Percentiles rank a stretch among this genome's conserved stretches.
These are phyloP conservation scores for Crepidotus variabilis DNA, from an alignment of 768 basidiomycete genomes.

Conservation along the genomic window DNA sequence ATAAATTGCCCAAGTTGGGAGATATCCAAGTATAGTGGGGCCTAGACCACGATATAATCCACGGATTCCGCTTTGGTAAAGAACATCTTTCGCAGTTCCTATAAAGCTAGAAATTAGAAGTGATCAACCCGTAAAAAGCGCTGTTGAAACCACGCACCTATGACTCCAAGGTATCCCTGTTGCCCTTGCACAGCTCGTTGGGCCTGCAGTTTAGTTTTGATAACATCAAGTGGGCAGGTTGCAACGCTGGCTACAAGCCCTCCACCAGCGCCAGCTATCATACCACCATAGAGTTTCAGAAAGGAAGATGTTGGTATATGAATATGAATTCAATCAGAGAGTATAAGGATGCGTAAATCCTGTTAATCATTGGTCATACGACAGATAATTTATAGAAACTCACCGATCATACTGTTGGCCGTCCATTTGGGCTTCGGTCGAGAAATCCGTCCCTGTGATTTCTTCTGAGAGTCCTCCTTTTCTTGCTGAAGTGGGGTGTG, in stretches of 20 bases:
- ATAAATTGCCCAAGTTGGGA: conserved; percentile 99
- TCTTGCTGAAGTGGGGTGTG: neutral
- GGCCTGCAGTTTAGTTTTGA: conserved; percentile 98
- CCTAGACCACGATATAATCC: conserved; percentile 97
- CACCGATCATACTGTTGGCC: conserved; percentile 81
- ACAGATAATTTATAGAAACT: conserved; percentile 15
- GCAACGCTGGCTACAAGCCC: conserved; percentile 90
- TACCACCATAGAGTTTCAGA: neutral
- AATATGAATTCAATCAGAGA: conserved; percentile 1
- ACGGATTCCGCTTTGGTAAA: conserved; percentile 70
- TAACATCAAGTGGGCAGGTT: conserved; percentile 95
- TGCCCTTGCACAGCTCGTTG: conserved; percentile 71
- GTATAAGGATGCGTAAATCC: conserved; percentile 6
- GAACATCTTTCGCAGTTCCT: conserved; percentile 39
- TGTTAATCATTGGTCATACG: neutral
- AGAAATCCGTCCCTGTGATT: neutral
- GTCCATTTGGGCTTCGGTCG: conserved; percentile 52
- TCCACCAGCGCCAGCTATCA: conserved; percentile 87
- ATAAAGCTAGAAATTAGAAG: neutral
- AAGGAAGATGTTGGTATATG: too few species aligned
- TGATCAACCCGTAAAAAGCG: conserved; percentile 9
- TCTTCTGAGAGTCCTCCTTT: neutral
- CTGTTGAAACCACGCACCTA: conserved; percentile 44
- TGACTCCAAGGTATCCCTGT: conserved; percentile 70
- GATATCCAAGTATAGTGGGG: conserved; percentile 93